These are phyloP conservation scores for Aegilops tauschii DNA, from an alignment of 176 grass and related monocot genomes.

Conservation along the genomic window DNA sequence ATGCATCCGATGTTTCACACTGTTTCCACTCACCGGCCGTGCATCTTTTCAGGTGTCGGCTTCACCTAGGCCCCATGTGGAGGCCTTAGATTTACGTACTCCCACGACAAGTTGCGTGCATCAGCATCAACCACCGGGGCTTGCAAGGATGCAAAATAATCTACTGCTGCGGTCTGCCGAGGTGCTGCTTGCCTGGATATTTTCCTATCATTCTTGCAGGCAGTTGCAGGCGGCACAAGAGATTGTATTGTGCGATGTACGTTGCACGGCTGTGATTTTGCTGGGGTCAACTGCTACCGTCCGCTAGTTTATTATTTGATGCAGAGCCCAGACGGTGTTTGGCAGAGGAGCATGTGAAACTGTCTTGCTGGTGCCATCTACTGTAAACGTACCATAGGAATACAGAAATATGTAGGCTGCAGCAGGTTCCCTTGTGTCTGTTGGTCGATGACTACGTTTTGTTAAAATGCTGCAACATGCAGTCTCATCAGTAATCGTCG, in stretches of 20 bases:
- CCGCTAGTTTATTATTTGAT: not conserved
- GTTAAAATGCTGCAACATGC: not conserved
- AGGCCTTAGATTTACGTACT: conserved; percentile 9
- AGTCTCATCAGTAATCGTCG: not conserved
- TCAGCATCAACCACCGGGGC: not conserved
- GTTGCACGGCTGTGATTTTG: not conserved
- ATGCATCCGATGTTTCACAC: conserved; percentile 31
- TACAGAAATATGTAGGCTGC: not conserved
- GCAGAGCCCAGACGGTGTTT: conserved; percentile 5
- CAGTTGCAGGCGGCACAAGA: not conserved
- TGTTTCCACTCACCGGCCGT: conserved; percentile 6
- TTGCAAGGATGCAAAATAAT: not conserved
- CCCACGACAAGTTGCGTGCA: not conserved
- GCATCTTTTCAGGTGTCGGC: conserved; percentile 10
- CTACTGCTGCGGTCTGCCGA: not conserved
- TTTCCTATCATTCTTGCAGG: not conserved
- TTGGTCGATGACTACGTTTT: not conserved
- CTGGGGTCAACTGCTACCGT: conserved; percentile 26
- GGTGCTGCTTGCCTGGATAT: not conserved
- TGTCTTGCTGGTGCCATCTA: conserved; percentile 12
- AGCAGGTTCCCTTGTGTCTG: not conserved
- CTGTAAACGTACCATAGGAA: not conserved
- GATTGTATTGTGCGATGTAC: not conserved
- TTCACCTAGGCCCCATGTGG: not conserved
- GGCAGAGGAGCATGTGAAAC: conserved; percentile 6